Conservation (phyloP, 768 basidiomycete species). For the Hirschioporus abietinus region DNA sequence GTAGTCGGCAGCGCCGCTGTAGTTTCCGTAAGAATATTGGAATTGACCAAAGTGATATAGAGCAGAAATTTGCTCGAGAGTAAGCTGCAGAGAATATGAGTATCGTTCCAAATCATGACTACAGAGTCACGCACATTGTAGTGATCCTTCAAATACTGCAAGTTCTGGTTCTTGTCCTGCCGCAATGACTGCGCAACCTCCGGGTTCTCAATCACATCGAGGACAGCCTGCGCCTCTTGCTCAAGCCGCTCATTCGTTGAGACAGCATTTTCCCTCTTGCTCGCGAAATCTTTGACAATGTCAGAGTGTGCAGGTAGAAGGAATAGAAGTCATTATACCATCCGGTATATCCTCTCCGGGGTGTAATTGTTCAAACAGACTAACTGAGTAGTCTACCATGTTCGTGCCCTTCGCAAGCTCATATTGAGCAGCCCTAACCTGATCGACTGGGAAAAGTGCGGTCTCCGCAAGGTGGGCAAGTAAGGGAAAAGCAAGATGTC, state of each 20-base stretch:
- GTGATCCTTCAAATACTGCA: constrained; percentile 90
- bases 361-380: constrained; percentile 73
- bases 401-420: constrained; percentile 96
- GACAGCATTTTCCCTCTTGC: constrained; percentile 77
- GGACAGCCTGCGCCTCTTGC: constrained; percentile 86
- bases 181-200: constrained; percentile 92
- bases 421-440: constrained; percentile 90
- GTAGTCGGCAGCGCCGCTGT: constrained; percentile 94
- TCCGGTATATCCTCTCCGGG: constrained; percentile 64
- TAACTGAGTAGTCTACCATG: constrained; percentile 92
- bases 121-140: constrained; percentile 59
- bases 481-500: constrained; percentile 90
- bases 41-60: constrained; percentile 98
- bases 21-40: constrained; percentile 98
- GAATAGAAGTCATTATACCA: constrained; percentile 38
- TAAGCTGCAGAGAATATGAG: constrained; percentile 52
- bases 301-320: constrained; percentile 6
- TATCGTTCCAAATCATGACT: constrained; percentile 5
- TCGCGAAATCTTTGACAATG: constrained; percentile 63
- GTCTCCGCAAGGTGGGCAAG: constrained; percentile 81
- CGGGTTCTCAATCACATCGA: constrained; percentile 95
- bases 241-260: constrained; percentile 80
- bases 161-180: constrained; percentile 95
- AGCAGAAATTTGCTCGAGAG: constrained; percentile 89
- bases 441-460: constrained; percentile 67